Evolutionary conservation across 2,329 filamentous ascomycete genomes (phyloP).

Genomic region (Fusarium verticillioides): DNA sequence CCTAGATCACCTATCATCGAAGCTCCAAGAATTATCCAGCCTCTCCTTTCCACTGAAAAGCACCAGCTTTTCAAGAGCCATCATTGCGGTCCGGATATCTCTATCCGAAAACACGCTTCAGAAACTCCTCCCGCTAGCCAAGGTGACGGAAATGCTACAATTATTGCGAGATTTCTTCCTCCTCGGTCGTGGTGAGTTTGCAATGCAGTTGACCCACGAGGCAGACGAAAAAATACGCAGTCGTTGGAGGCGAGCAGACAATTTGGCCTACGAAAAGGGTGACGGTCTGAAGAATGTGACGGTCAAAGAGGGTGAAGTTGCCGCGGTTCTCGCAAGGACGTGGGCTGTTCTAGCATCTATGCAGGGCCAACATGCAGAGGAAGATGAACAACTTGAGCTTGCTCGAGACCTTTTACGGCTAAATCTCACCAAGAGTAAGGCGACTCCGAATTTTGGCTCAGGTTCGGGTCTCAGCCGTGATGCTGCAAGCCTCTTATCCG

Average conservation of each 20-base stretch:
- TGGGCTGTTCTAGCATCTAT: constrained; percentile 84
- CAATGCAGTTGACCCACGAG: constrained; percentile 84
- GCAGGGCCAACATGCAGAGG: constrained; percentile 75
- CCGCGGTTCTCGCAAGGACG: constrained; percentile 77
- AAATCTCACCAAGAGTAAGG: constrained; percentile 64
- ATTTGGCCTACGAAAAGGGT: constrained; percentile 66
- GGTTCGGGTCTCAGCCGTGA: constrained; percentile 50
- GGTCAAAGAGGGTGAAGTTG: constrained; percentile 89
- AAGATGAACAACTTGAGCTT: constrained; percentile 85
- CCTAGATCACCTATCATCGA: constrained; percentile 71
- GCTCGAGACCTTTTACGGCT: constrained; percentile 82
- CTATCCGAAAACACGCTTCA: constrained; percentile 87
- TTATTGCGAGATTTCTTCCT: constrained; percentile 89
- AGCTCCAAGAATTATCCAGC: constrained; percentile 74
- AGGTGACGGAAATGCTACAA: constrained; percentile 79
- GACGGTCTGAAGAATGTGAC: constrained; percentile 60
- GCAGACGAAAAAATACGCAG: constrained; percentile 83
- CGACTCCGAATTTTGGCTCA: constrained; percentile 52
- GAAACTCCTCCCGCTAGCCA: constrained; percentile 79
- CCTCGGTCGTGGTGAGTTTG: constrained; percentile 89
- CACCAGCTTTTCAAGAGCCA: constrained; percentile 74
- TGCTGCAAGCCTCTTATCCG: constrained; percentile 52
- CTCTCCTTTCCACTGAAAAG: constrained; percentile 80
- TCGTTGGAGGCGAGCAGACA: constrained; percentile 74
- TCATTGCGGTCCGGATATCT: constrained; percentile 81